These are phyloP conservation scores for Gnaphalium uliginosum DNA, from an alignment of 129 eudicot genomes.

Conservation along the genomic window DNA sequence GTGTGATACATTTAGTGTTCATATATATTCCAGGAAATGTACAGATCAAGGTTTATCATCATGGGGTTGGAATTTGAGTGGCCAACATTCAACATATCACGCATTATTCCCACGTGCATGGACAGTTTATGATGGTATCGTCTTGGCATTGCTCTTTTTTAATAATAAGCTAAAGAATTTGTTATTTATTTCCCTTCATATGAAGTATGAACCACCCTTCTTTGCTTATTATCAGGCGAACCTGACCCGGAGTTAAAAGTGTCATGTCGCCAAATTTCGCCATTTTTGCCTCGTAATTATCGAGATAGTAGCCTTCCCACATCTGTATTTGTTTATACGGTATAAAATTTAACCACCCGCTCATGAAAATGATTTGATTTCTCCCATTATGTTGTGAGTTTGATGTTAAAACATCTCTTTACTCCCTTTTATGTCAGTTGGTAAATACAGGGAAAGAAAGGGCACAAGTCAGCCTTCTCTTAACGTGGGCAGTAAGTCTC, in stretches of 20 bases:
- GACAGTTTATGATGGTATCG: conserved; percentile 92
- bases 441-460: conserved; percentile 95
- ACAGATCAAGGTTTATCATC: conserved; percentile 92
- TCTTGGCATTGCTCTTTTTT: conserved; percentile 1
- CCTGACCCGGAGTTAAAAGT: conserved; percentile 95
- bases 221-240: conserved; percentile 56
- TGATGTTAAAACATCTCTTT: conserved; percentile 25
- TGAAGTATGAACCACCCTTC: not conserved
- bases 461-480: conserved; percentile 95
- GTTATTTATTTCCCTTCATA: not conserved
- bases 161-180: not conserved
- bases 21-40: conserved; percentile 54
- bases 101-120: conserved; percentile 95
- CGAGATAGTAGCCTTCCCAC: conserved; percentile 95
- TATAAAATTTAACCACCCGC: conserved; percentile 26
- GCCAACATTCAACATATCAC: conserved; percentile 97
- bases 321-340: conserved; percentile 93
- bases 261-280: conserved; percentile 96
- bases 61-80: conserved; percentile 96
- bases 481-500: conserved; percentile 91
- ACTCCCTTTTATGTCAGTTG: conserved; percentile 53
- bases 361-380: not conserved
- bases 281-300: conserved; percentile 94
- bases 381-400: not conserved
- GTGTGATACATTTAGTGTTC: not conserved